Evolutionary conservation across 2,329 filamentous ascomycete genomes (phyloP).

Genomic region (Nemania sp.): DNA sequence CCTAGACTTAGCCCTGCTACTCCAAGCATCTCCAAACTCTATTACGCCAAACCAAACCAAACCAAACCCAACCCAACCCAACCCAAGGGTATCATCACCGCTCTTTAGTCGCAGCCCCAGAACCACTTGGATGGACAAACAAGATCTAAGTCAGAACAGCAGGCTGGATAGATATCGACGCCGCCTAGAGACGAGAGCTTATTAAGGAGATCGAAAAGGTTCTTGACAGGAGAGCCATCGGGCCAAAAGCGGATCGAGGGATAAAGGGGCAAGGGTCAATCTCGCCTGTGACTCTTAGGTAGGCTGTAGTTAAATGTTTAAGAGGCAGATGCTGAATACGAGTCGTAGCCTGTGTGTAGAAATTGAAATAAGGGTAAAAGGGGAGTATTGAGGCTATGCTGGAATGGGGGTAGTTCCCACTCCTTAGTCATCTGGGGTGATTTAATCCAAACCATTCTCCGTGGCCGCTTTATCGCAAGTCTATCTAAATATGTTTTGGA

Average conservation of each 20-base stretch:
- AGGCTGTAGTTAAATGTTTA: not conserved
- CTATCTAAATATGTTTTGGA: conserved; percentile 12
- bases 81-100: not conserved
- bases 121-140: conserved; percentile 9
- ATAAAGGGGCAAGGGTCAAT: not conserved
- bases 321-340: not conserved
- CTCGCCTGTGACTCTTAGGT: not conserved
- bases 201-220: not conserved
- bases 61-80: not conserved
- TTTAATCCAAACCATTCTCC: not conserved
- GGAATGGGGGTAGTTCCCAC: not conserved
- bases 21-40: not conserved
- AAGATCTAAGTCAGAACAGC: not conserved
- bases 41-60: not conserved
- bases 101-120: not conserved
- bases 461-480: not conserved
- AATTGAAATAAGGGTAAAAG: not conserved
- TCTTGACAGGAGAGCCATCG: too few species aligned
- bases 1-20: not conserved
- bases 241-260: not conserved
- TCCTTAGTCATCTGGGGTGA: not conserved
- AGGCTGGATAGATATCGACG: not conserved
- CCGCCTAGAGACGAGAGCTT: not conserved
- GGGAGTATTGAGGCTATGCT: not conserved
- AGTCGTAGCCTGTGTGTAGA: not conserved